These are phyloP conservation scores for Dendrothele bispora DNA, from an alignment of 768 basidiomycete genomes.

Conservation along the genomic window DNA sequence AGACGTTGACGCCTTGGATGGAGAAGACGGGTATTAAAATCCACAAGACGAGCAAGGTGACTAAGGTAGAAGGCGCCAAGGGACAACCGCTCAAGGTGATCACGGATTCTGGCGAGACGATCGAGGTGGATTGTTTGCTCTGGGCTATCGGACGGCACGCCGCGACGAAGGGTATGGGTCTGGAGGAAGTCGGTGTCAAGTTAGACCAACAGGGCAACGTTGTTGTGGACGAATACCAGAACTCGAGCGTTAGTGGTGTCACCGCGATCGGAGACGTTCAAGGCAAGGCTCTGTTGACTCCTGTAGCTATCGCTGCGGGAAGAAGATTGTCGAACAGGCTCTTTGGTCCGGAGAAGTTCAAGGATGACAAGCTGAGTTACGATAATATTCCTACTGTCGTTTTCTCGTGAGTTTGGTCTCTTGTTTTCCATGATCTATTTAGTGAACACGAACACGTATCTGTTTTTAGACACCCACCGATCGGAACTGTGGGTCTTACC, in stretches of 20 bases:
- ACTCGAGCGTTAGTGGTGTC: constrained; percentile 67
- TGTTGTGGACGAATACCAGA: constrained; percentile 89
- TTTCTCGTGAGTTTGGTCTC: constrained; percentile 72
- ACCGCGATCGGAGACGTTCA: constrained; percentile 89
- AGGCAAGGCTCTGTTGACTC: constrained; percentile 91
- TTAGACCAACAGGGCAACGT: constrained; percentile 80
- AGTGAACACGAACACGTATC: constrained; percentile 4
- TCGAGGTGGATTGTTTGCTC: constrained; percentile 84
- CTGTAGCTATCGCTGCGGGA: constrained; percentile 97
- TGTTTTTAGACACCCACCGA: constrained; percentile 78
- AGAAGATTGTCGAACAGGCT: constrained; percentile 85
- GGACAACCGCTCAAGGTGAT: constrained; percentile 75
- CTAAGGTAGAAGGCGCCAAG: constrained; percentile 72
- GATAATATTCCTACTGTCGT: constrained; percentile 93
- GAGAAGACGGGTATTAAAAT: constrained; percentile 90
- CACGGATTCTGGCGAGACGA: constrained; percentile 68
- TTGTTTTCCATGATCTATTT: neutral
- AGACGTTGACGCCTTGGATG: constrained; percentile 87
- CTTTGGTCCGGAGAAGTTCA: constrained; percentile 85
- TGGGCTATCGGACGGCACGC: constrained; percentile 95
- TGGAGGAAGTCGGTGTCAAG: constrained; percentile 77
- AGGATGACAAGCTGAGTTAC: constrained; percentile 85
- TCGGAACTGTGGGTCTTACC: constrained; percentile 93
- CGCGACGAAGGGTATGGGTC: constrained; percentile 74
- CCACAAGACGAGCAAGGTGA: constrained; percentile 76